phyloP scores from a whole-genome alignment of 2,329 filamentous ascomycete genomes.

The Ceratocystis diversiconidia region DNA sequence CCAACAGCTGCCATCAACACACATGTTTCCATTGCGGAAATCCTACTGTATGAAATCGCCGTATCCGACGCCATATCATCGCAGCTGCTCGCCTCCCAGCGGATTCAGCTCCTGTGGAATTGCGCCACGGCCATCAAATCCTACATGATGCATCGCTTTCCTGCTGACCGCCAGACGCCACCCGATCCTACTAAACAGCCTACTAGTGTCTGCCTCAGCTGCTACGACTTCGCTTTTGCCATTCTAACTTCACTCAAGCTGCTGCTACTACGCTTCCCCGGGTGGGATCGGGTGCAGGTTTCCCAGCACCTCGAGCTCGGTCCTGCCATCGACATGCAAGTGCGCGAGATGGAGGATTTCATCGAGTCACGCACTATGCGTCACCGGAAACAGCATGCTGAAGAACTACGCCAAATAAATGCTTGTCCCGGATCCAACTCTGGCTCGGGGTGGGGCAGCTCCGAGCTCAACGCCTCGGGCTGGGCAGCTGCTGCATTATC shows the following conservation, averaged over 20 bases:
- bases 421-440: no score
- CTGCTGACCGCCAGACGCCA: conserved; percentile 16
- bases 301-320: conserved; percentile 27
- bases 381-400: background rate
- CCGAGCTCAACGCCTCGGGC: background rate
- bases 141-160: conserved; percentile 29
- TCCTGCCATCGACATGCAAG: conserved; percentile 23
- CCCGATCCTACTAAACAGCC: conserved; percentile 25
- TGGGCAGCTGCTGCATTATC: background rate
- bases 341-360: conserved; percentile 23
- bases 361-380: conserved; percentile 20
- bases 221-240: conserved; percentile 35
- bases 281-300: conserved; percentile 31
- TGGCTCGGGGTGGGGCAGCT: background rate
- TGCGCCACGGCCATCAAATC: conserved; percentile 30
- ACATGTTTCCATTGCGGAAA: conserved; percentile 32
- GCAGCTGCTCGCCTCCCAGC: conserved; percentile 26
- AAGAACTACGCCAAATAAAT: background rate
- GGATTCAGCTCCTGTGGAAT: conserved; percentile 33
- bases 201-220: conserved; percentile 30
- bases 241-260: conserved; percentile 35
- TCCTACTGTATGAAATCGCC: conserved; percentile 34
- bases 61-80: conserved; percentile 27
- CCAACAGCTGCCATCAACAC: conserved; percentile 28
- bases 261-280: conserved; percentile 31